Base-by-base conservation (phyloP, 805 yeast species). In the Pichia insulana region DNA sequence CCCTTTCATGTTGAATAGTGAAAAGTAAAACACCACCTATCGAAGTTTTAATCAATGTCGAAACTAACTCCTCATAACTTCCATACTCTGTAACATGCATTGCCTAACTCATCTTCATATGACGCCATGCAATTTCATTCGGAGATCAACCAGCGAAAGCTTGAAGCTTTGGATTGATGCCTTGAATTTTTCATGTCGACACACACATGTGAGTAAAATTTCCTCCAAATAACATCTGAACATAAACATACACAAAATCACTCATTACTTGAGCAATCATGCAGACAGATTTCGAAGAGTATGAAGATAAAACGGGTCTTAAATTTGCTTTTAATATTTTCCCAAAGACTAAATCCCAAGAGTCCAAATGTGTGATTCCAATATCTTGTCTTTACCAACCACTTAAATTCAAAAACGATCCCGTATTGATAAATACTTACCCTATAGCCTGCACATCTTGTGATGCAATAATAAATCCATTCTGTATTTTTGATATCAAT, bases 221-320 rank as follows among this genome's bases (percentile, higher is more conserved):
- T 22, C 25, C 25, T 22, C 8, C 25, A 22, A 22, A 5, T 6
- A 22, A 22, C 25, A 22, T 22, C 5, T 5, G 8, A 22, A 22
- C 25, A 22, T 22, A 22, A 22, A 22, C 25, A 22, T 22, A 22
- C 8, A 22, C 8, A 22, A 5, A 22, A n/a, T n/a, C n/a, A n/a
- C n/a, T n/a, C n/a, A n/a, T n/a, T n/a, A n/a, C n/a, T n/a, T n/a
- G n/a, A n/a, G n/a, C n/a, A 22, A 8, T 22, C 25, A 38, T 50
- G 48, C 51, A 48, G 22, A 31, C 45, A 13, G 47, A 49, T 18
- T 73, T 75, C 50, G 79, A 74, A 52, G 65, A 65, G 15, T 62
- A 71, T 50, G 95, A 84, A 57, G 92, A 84, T 57, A 57, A 62
- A 41, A 82, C 83, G 51, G 92, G 92, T 37, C 74, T 82, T 33